Conservation (phyloP, 345 rosid species). For the Salix udensis region DNA sequence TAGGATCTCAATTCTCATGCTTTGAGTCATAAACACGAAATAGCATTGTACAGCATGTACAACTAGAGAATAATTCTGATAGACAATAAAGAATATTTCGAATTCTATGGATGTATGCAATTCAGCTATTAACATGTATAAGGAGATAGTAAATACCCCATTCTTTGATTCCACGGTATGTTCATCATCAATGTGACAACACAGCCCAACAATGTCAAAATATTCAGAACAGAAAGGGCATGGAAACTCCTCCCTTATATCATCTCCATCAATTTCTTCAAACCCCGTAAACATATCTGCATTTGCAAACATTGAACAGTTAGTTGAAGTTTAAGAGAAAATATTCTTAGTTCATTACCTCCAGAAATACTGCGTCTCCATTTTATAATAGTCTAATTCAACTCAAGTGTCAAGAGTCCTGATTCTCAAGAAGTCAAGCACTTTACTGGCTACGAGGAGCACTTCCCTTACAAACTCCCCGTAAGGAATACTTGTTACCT, state of each 20-base stretch:
- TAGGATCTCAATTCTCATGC: not conserved
- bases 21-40: not conserved
- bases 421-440: not conserved
- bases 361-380: not conserved
- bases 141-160: conserved; percentile 55
- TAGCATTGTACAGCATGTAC: not conserved
- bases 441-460: not conserved
- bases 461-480: not conserved
- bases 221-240: conserved; percentile 92
- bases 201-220: conserved; percentile 83
- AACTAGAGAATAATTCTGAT: not conserved
- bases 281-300: conserved; percentile 79
- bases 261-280: conserved; percentile 87
- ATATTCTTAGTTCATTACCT: not conserved
- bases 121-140: not conserved
- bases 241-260: conserved; percentile 83
- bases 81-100: not conserved
- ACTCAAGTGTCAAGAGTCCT: not conserved
- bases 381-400: not conserved
- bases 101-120: not conserved
- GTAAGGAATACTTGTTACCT: not conserved
- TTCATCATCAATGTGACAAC: conserved; percentile 89
- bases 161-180: conserved; percentile 81
- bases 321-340: conserved; percentile 5
- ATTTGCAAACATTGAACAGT: conserved; percentile 17